These are phyloP conservation scores for Agrostemma githago DNA, from an alignment of 148 eudicot genomes.

Conservation along the genomic window DNA sequence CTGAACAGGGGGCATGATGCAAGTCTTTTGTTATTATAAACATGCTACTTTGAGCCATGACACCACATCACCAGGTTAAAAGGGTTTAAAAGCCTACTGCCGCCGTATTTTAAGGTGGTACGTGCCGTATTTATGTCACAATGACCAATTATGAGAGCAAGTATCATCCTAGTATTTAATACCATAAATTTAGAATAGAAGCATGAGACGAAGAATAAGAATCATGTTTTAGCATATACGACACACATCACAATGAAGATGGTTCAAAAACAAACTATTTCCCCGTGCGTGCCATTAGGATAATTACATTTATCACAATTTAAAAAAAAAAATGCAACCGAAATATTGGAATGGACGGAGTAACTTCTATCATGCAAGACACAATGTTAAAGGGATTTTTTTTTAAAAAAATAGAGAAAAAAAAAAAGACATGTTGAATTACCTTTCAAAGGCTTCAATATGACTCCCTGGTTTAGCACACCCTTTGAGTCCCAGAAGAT, in stretches of 20 bases:
- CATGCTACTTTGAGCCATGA: background rate
- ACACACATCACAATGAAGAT: background rate
- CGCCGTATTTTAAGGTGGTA: background rate
- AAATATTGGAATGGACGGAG: background rate
- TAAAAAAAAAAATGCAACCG: background rate
- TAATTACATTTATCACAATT: background rate
- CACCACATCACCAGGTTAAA: background rate
- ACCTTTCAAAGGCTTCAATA: constrained; percentile 42
- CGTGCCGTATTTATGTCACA: background rate
- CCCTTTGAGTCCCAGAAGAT: constrained; percentile 17
- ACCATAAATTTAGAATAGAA: background rate
- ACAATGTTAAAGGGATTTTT: background rate
- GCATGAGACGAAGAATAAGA: background rate
- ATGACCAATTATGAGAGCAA: background rate
- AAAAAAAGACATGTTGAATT: constrained; percentile 10
- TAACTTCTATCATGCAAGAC: background rate
- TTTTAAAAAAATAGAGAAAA: background rate
- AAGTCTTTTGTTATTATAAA: background rate
- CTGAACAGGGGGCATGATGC: background rate
- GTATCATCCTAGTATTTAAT: background rate
- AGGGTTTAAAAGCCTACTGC: background rate
- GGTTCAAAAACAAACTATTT: background rate
- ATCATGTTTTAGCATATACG: background rate
- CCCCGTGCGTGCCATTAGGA: background rate
- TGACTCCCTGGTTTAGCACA: constrained; percentile 27